These are phyloP conservation scores for Suillus sp. DNA, from an alignment of 768 basidiomycete genomes.

Conservation along the genomic window DNA sequence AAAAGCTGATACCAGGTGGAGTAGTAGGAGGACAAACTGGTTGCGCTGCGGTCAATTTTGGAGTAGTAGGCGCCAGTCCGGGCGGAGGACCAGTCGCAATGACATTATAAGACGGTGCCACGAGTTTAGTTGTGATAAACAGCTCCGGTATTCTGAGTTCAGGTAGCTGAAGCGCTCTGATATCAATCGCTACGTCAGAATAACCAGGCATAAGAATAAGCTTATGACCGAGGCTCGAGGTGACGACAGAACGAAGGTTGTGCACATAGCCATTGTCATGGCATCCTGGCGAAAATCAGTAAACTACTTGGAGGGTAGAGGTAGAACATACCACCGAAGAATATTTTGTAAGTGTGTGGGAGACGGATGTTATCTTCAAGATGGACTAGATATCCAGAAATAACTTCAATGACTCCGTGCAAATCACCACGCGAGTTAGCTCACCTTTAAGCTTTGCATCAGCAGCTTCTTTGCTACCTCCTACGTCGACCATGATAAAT, in stretches of 20 bases:
- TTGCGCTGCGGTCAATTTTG: constrained; percentile 17
- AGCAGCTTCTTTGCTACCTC: constrained; percentile 70
- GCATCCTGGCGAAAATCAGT: constrained; percentile 45
- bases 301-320: constrained; percentile 5
- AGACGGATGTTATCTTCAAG: constrained; percentile 47
- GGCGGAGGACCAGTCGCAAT: constrained; percentile 30
- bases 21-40: constrained; percentile 5
- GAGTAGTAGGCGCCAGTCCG: constrained; percentile 20
- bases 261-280: constrained; percentile 76
- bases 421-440: constrained; percentile 7
- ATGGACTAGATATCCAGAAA: constrained; percentile 33
- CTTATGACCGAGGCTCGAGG: constrained; percentile 64
- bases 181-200: constrained; percentile 58
- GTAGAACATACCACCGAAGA: constrained; percentile 59
- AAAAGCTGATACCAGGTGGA: constrained; percentile 7
- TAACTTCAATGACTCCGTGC: constrained; percentile 6
- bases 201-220: constrained; percentile 67
- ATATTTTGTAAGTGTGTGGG: constrained; percentile 64
- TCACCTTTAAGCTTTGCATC: constrained; percentile 77
- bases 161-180: constrained; percentile 58
- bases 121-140: constrained; percentile 61
- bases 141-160: constrained; percentile 55
- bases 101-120: constrained; percentile 27
- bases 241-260: constrained; percentile 62
- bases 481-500: constrained; percentile 72